These are phyloP conservation scores for Nosema granulosis DNA, from an alignment of 371 early-diverging fungal genomes.

Conservation along the genomic window DNA sequence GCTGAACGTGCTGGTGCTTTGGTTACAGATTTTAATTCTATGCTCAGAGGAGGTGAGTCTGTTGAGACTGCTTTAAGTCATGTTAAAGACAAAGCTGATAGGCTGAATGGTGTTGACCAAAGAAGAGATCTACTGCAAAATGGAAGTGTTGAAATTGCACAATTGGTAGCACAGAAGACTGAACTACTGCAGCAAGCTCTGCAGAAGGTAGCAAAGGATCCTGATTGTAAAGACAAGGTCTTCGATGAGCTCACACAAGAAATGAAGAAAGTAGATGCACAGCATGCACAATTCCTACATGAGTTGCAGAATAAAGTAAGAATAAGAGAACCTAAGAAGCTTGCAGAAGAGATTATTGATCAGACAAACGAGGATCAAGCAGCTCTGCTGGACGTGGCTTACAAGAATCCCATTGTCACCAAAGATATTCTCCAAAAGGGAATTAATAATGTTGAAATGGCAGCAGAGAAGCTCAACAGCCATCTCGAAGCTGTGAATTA, in stretches of 20 bases:
- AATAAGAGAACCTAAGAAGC: not conserved
- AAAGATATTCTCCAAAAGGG: slow-evolving; percentile 19
- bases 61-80: slow-evolving; percentile 6
- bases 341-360: slow-evolving; percentile 12
- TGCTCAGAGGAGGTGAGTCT: slow-evolving; percentile 13
- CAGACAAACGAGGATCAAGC: not conserved
- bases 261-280: not conserved
- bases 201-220: not conserved
- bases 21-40: slow-evolving; percentile 19
- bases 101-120: slow-evolving; percentile 16
- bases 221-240: not conserved
- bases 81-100: slow-evolving; percentile 11
- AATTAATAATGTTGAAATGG: not conserved
- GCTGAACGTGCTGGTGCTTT: slow-evolving; percentile 15
- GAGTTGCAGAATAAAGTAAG: not conserved
- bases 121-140: slow-evolving; percentile 24
- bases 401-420: not conserved
- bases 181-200: slow-evolving; percentile 14
- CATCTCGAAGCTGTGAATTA: not conserved
- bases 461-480: not conserved
- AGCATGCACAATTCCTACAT: not conserved
- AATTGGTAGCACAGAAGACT: slow-evolving; percentile 21
- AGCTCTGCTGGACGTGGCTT: slow-evolving; percentile 1
- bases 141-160: slow-evolving; percentile 20
- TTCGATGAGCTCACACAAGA: not conserved